A percentile compares a stretch with the other conserved stretches of the same genome.
These are phyloP conservation scores for Tetracentron sinense DNA, from an alignment of 164 flowering plant species.

Conservation along the genomic window DNA sequence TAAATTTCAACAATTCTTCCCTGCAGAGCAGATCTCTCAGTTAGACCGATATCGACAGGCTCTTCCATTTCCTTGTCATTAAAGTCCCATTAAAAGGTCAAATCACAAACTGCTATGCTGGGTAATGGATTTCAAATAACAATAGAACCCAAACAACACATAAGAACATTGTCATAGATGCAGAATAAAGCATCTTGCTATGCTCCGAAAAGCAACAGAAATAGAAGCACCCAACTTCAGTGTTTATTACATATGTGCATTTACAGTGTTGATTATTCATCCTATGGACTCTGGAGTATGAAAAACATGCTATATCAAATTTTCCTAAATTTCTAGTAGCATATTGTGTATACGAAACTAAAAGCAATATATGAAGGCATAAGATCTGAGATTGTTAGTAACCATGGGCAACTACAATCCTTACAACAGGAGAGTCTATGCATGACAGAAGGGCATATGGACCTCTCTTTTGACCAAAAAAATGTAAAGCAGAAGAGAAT, in stretches of 20 bases:
- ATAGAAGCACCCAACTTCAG: no score
- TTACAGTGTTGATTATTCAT: neutral
- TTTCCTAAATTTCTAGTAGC: neutral
- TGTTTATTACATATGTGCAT: neutral
- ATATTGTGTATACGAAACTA: no score
- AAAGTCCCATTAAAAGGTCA: neutral
- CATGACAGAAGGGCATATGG: no score
- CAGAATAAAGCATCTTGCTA: neutral
- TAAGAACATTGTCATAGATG: neutral
- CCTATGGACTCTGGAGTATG: neutral
- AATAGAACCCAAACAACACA: neutral
- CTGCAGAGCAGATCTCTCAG: constrained; percentile 30
- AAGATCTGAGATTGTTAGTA: neutral
- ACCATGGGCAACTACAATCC: neutral
- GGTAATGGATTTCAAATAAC: neutral
- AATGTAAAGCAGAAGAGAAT: no score
- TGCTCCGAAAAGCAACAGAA: neutral
- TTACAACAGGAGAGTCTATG: no score
- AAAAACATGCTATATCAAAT: neutral
- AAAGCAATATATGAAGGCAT: neutral
- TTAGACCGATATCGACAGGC: neutral
- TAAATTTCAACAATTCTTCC: constrained; percentile 95
- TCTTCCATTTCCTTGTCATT: neutral
- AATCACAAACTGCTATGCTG: no score
- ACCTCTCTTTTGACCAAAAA: no score